A percentile compares a stretch with the other conserved stretches of the same genome.
phyloP scores from a whole-genome alignment of 2,329 filamentous ascomycete species.

The Aureobasidium sp. region DNA sequence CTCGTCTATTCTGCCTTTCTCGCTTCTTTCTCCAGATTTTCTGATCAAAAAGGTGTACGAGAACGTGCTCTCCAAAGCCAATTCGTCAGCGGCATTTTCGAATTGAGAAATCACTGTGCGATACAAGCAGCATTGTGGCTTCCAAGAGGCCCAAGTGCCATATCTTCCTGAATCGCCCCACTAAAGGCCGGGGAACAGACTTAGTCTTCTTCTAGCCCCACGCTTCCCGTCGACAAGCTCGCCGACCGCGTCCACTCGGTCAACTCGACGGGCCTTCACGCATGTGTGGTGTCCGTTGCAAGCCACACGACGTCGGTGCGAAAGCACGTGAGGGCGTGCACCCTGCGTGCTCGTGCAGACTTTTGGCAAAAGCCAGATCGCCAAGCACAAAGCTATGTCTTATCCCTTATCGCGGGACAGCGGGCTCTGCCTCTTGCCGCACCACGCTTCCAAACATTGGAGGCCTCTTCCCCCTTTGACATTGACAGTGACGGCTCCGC shows the following conservation, averaged over 20 bases:
- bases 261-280: neutral
- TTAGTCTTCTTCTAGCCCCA: conserved; percentile 12
- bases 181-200: conserved; percentile 8
- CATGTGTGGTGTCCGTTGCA: neutral
- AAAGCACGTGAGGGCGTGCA: conserved; percentile 12
- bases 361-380: neutral
- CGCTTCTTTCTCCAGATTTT: conserved; percentile 1
- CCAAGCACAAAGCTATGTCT: conserved; percentile 8
- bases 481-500: conserved; percentile 11
- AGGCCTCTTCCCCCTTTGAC: neutral
- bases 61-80: neutral
- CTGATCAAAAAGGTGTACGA: neutral
- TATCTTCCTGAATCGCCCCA: conserved; percentile 3
- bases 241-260: conserved; percentile 1
- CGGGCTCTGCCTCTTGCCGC: conserved; percentile 15
- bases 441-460: conserved; percentile 5
- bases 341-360: neutral
- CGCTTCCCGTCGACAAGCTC: conserved; percentile 1
- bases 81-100: neutral
- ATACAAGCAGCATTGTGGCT: neutral
- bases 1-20: conserved; percentile 9
- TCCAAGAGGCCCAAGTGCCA: neutral
- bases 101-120: neutral
- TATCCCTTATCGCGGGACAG: conserved; percentile 18
- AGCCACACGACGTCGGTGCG: conserved; percentile 12